These are phyloP conservation scores for Ophidiomyces ophidiicola DNA, from an alignment of 2,329 filamentous ascomycete species.

Conservation along the genomic window DNA sequence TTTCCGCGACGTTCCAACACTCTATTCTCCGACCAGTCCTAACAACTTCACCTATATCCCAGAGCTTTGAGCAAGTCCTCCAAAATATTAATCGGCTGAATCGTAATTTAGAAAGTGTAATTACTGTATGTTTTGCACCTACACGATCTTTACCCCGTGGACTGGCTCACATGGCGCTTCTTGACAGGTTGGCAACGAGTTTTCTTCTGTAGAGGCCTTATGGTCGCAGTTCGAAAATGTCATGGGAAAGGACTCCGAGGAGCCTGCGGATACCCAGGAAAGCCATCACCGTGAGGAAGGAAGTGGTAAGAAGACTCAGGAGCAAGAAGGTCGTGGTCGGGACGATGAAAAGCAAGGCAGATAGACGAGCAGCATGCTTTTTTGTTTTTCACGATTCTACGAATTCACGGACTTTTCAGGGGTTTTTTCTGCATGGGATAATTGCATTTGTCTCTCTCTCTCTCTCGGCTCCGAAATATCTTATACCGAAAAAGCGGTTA, in stretches of 20 bases:
- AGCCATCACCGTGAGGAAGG: constrained; percentile 4
- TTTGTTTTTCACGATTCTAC: too few species aligned
- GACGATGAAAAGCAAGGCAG: too few species aligned
- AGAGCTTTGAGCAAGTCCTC: constrained; percentile 75
- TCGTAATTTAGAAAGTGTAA: constrained; percentile 78
- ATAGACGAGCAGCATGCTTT: too few species aligned
- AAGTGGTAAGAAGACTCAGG: constrained; percentile 2
- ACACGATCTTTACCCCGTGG: constrained; percentile 5
- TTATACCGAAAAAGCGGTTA: too few species aligned
- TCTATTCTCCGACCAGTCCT: background rate
- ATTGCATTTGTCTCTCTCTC: too few species aligned
- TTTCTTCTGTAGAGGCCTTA: constrained; percentile 87
- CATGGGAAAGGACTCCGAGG: constrained; percentile 59
- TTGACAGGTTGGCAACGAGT: constrained; percentile 76
- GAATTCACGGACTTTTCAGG: too few species aligned
- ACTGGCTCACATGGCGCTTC: background rate
- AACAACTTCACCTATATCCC: constrained; percentile 5
- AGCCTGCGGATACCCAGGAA: constrained; percentile 6
- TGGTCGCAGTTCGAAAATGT: constrained; percentile 97
- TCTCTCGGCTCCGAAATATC: background rate
- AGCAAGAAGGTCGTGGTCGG: too few species aligned
- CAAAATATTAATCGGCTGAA: constrained; percentile 95
- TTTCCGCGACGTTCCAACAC: background rate
- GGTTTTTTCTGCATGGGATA: too few species aligned
- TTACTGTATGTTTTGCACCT: constrained; percentile 49